These are phyloP conservation scores for Beauveria pseudobassiana DNA, from an alignment of 2,329 filamentous ascomycete genomes.

Conservation along the genomic window DNA sequence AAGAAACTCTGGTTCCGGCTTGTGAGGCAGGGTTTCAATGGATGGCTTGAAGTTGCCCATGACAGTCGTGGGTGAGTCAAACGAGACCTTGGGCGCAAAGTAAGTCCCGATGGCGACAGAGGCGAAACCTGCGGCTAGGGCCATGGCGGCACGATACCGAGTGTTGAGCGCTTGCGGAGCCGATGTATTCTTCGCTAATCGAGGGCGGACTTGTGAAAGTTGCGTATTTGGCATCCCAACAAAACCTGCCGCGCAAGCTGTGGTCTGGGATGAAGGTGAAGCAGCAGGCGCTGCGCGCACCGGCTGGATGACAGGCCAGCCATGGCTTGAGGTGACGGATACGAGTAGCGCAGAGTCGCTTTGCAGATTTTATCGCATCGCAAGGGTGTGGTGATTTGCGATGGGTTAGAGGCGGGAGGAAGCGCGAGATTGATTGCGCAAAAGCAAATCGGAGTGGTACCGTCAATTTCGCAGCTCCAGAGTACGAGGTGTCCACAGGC, in stretches of 20 bases:
- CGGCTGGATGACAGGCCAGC: constrained; percentile 10
- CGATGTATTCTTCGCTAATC: background rate
- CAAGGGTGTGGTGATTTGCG: background rate
- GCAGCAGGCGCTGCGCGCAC: constrained; percentile 12
- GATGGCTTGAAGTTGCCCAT: constrained; percentile 6
- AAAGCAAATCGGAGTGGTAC: background rate
- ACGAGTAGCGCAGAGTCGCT: background rate
- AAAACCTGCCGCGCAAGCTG: background rate
- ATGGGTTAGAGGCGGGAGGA: background rate
- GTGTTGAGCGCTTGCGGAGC: background rate
- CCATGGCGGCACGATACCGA: background rate
- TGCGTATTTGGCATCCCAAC: background rate
- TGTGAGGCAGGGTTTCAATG: background rate
- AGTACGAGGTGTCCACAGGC: background rate
- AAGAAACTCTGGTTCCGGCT: background rate
- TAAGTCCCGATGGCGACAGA: background rate
- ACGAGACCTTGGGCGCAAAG: background rate
- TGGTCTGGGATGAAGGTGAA: background rate
- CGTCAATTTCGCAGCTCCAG: background rate
- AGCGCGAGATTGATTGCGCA: background rate
- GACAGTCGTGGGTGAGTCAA: background rate
- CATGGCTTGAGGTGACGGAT: constrained; percentile 11
- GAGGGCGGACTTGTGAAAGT: background rate
- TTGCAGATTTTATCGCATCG: background rate
- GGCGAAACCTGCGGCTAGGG: background rate